Base-by-base conservation (phyloP, 2,329 filamentous ascomycete genomes). In the Colletotrichum scovillei region DNA sequence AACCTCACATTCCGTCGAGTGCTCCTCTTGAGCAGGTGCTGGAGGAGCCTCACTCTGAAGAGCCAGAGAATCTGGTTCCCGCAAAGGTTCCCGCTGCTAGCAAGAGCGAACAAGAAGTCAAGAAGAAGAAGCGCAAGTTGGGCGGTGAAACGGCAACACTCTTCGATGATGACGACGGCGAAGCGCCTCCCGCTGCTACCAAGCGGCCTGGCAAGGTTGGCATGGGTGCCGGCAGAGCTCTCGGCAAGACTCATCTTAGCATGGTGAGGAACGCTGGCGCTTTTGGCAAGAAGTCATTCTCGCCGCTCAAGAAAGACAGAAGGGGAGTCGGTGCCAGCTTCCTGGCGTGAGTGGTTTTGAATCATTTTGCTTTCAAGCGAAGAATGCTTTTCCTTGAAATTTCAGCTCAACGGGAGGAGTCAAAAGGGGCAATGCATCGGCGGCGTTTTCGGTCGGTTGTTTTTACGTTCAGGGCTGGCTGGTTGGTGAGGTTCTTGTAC, bases 111-210 rank as follows among this genome's bases (percentile, higher is more conserved):
- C 79, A 69, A 71, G 84, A 87, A 75, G 84, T 81, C 7, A 89
- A 87, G 81, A 92, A 90, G 80, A 94, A 92, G 87, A 95, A 93
- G 85, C 90, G 93, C 75, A 95, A 94, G 82, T 83, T 94, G 5
- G 86, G 94, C 1, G 91, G 92, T 4, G 84, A 83, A 26, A 86
- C 88, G 26, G 90, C 88, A 60, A 93, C 91, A 3, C 80, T 97
- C 6, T 94, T 96, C 72, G 92, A 93, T 9, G 92, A 92, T 5
- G 92, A 93, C 9, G 88, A 86, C 5, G 90, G 82, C 12, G 89
- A 89, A 73, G 83, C 79, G 32, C 79, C 78, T 32, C 75, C 32
- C 19, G 60, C 63, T 42, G 56, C 67, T 62, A 32, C 65, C 7
- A 80, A 82, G 74, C 79, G 80, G 59, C 79, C 81, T 71, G 74